phyloP scores from a whole-genome alignment of 2,329 filamentous ascomycete genomes.

The Podosphaera leucotricha region DNA sequence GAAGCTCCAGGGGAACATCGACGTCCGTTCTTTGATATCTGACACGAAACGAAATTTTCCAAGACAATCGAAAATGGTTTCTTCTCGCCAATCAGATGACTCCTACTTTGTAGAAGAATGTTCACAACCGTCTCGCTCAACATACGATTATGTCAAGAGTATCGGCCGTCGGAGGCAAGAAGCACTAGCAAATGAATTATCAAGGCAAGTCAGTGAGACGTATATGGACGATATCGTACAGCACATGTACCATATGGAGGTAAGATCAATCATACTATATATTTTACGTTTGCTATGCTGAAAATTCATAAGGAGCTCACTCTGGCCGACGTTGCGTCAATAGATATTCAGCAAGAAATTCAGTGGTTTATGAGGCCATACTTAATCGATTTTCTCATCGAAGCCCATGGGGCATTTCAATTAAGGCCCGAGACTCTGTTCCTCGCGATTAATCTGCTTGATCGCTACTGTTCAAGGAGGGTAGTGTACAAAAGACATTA shows the following conservation, averaged over 20 bases:
- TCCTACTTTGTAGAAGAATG: constrained; percentile 39
- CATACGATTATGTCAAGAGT: constrained; percentile 54
- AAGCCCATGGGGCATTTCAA: constrained; percentile 87
- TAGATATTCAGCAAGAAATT: constrained; percentile 97
- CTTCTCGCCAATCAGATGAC: constrained; percentile 32
- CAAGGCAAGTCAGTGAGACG: constrained; percentile 61
- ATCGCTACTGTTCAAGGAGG: constrained; percentile 90
- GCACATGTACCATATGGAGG: constrained; percentile 91
- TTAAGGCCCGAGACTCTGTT: constrained; percentile 88
- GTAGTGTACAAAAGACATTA: constrained; percentile 99
- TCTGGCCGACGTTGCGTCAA: constrained; percentile 83
- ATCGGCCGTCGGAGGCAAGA: constrained; percentile 67
- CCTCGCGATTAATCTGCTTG: constrained; percentile 85
- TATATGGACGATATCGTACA: constrained; percentile 85
- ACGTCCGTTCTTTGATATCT: neutral
- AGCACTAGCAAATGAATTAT: constrained; percentile 72
- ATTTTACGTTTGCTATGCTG: constrained; percentile 1
- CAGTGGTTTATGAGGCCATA: constrained; percentile 99
- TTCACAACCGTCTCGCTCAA: constrained; percentile 14
- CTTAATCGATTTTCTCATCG: constrained; percentile 90
- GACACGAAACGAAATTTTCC: neutral
- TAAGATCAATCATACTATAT: constrained; percentile 12
- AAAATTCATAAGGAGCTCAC: constrained; percentile 41
- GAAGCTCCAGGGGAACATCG: neutral
- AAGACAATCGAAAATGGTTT: neutral